Percentiles rank a stretch among this genome's conserved stretches.
These are phyloP conservation scores for Microstegium vimineum DNA, from an alignment of 176 grass and related monocot genomes.

Conservation along the genomic window DNA sequence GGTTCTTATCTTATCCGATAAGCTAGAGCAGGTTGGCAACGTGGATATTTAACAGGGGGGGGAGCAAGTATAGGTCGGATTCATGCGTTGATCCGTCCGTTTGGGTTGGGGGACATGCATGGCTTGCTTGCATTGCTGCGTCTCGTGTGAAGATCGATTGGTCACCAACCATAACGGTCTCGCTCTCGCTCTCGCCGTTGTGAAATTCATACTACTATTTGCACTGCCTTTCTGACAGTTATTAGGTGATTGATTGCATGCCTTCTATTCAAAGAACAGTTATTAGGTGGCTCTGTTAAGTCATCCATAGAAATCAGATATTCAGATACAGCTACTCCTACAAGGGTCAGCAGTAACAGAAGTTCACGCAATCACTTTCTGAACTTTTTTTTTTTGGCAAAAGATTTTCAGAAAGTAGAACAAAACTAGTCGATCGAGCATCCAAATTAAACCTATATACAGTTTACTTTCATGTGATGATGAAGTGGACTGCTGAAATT, in stretches of 20 bases:
- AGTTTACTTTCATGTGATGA: neutral
- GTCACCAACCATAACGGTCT: constrained; percentile 29
- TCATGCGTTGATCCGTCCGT: neutral
- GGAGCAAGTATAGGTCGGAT: constrained; percentile 28
- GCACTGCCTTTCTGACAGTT: neutral
- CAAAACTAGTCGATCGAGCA: too few relatives aligned
- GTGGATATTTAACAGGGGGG: constrained; percentile 2
- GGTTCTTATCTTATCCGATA: constrained; percentile 34
- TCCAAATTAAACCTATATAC: too few relatives aligned
- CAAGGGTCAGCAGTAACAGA: neutral
- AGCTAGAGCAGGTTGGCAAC: neutral
- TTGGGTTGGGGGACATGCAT: neutral
- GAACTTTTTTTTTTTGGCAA: neutral
- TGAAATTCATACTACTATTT: neutral
- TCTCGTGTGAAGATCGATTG: constrained; percentile 1
- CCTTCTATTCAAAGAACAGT: neutral
- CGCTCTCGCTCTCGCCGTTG: neutral
- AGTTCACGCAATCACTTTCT: neutral
- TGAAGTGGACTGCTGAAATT: neutral
- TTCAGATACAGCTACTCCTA: neutral
- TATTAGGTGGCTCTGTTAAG: neutral
- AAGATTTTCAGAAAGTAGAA: neutral
- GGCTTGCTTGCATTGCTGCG: neutral
- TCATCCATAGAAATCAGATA: neutral
- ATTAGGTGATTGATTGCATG: neutral